A percentile compares a stretch with the other conserved stretches of the same genome.
phyloP scores from a whole-genome alignment of 169 alveolate species.

The Plasmodium gaboni region DNA sequence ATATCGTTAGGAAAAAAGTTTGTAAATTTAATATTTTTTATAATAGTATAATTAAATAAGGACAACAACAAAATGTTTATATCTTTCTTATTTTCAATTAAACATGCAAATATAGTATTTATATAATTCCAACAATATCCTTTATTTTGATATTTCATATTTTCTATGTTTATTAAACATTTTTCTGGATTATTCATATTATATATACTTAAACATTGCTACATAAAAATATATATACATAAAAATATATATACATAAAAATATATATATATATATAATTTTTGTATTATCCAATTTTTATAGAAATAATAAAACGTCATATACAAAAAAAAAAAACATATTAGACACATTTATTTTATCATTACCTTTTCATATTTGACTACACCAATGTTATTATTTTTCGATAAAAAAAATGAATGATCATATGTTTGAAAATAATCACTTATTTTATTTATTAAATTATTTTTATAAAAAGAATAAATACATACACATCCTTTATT shows the following conservation, averaged over 20 bases:
- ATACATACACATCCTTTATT: slow-evolving; percentile 27
- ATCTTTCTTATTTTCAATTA: slow-evolving; percentile 25
- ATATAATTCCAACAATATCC: slow-evolving; percentile 21
- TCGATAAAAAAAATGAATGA: slow-evolving; percentile 18
- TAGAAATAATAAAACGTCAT: too few relatives aligned
- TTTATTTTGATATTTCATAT: slow-evolving; percentile 28
- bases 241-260: neutral
- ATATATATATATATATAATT: neutral
- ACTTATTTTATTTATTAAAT: slow-evolving; percentile 10
- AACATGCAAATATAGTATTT: slow-evolving; percentile 21
- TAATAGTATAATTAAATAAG: slow-evolving; percentile 18
- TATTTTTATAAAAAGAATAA: slow-evolving; percentile 21
- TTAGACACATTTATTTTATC: neutral
- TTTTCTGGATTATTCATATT: slow-evolving; percentile 19
- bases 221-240: neutral
- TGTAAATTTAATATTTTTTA: slow-evolving; percentile 2
- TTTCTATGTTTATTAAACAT: slow-evolving; percentile 16
- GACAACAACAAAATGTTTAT: slow-evolving; percentile 15
- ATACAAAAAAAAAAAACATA: neutral
- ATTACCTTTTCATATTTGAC: slow-evolving; percentile 40
- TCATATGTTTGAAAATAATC: slow-evolving; percentile 26
- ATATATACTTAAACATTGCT: slow-evolving; percentile 42
- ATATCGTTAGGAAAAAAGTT: slow-evolving; percentile 24
- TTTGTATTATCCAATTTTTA: too few relatives aligned
- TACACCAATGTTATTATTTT: slow-evolving; percentile 13